Evolutionary conservation across 73 alveolate genomes (phyloP).

Genomic region (Loxodes magnus): DNA sequence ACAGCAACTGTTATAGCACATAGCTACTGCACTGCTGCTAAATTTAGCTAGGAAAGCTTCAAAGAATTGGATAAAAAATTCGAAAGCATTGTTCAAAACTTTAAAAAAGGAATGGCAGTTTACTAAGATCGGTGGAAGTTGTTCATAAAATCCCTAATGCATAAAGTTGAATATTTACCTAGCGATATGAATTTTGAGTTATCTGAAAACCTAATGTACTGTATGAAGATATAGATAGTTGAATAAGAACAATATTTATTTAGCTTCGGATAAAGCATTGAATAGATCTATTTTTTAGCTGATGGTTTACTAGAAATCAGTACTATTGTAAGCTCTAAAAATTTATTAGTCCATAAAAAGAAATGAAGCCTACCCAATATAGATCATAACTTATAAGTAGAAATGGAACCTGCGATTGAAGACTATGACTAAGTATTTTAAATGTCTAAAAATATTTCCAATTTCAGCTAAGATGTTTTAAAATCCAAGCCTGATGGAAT

Average conservation of each 20-base stretch:
- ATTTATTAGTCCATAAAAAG: no score
- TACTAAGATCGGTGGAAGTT: conserved; percentile 10
- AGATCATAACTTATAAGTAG: no score
- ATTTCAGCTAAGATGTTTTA: no score
- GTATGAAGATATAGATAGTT: background rate
- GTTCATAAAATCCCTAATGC: background rate
- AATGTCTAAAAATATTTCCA: no score
- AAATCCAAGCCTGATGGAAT: no score
- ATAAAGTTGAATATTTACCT: background rate
- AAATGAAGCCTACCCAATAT: no score
- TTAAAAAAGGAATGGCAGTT: background rate
- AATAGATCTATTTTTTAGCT: background rate
- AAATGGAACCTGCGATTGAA: no score
- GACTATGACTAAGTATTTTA: no score
- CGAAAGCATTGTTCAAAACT: background rate
- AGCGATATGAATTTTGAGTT: background rate
- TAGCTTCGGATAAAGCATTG: background rate
- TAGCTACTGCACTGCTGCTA: conserved; percentile 69
- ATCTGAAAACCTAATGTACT: background rate
- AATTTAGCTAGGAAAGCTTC: conserved; percentile 46
- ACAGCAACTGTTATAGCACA: conserved; percentile 84
- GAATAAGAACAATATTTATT: background rate
- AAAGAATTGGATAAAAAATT: conserved; percentile 29
- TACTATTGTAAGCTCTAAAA: no score
- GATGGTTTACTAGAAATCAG: conserved; percentile 7